Evolutionary conservation across 2,329 filamentous ascomycete species (phyloP), one percentile per base, ranked within the genome.

Genomic region (Mollisia scopiformis): DNA sequence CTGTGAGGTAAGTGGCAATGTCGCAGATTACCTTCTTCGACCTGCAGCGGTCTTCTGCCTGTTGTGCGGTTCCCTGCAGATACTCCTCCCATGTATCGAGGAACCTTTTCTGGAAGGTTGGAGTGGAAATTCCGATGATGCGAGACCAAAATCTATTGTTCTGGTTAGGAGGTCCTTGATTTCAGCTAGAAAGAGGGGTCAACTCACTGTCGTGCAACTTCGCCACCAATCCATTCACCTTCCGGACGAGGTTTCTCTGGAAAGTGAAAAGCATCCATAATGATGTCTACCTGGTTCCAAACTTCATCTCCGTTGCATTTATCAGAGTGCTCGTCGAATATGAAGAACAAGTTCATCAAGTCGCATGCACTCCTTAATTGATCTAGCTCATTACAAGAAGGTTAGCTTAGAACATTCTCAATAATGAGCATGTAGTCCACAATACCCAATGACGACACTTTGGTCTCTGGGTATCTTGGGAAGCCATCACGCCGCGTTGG

Each of bases 321-420:
- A 55, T 55, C 52, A 31, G 52, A 55, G 25, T 55, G 52, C 52
- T 55, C 52, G 37, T 55, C 52, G 23, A 55, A 55, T 16, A 55
- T 55, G 25, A 55, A 55, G 52, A 55, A 55, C 3, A 55, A 37
- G 37, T 55, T 55, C 52, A 55, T 55, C 14, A 55, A 37, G 28
- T 55, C 37, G 37, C 52, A 55, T 46, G 52, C 52, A n/a, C 33
- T 28, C 46, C 52, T 41, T 14, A 55, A 37, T 28, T 55, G 52
- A 27, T 43, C 52, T 55, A 2, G 5, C 21, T 27, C 23, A 43
- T 28, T 19, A 21, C 6, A 55, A 46, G 35, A 43, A 43, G 33
- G 35, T 55, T n/a, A 55, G 21, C n/a, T 1, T 47, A 5, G 21
- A n/a, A n/a, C n/a, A n/a, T n/a, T 23, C 43, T 19, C 10, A 3